Base-by-base conservation (phyloP, 2,329 filamentous ascomycete species). In the Pseudocercospora musae region DNA sequence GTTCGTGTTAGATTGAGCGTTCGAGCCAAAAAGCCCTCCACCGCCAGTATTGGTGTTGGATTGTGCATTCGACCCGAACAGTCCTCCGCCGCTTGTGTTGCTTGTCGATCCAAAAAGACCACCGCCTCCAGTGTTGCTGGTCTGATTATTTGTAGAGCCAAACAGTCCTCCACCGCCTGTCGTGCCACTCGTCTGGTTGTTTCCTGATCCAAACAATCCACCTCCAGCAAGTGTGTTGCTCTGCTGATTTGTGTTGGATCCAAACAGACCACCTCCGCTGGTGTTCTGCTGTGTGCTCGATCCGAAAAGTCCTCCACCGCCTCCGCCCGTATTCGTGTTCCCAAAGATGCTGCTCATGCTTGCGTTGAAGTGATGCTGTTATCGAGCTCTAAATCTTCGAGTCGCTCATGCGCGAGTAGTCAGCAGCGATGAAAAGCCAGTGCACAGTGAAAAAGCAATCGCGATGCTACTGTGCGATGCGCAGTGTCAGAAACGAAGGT, bases 11-110 rank as follows among this genome's bases (percentile, higher is more conserved):
- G 69, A 66, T 40, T 70, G 69, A 18, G 66, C 68, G 31, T 60
- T 64, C 3, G 64, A 65, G 25, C 72, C 72, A 55, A 78, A 79
- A 15, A 79, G 65, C 37, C 75, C 74, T 62, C 70, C 68, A 70
- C 62, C 67, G 68, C 59, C 71, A 21, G 56, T 66, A 70, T 65
- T 73, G 57, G 58, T 62, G 70, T 66, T 70, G 58, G 54, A 70
- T 42, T 60, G 11, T 23, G 50, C 57, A 48, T 46, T 64, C 5
- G 58, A 57, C 27, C 62, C 64, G 49, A 62, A 65, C 4, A 63
- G 62, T n/a, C 57, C 56, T 25, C 31, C 55, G 25, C 64, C 62
- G 18, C 46, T 54, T 40, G 50, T 63, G n/a, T 40, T 55, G 37
- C 42, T 42, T 13, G 60, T 57, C 20, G 57, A 57, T 9, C 59